Conservation (phyloP, 2,329 filamentous ascomycete species). For the Alternaria gansuensis region DNA sequence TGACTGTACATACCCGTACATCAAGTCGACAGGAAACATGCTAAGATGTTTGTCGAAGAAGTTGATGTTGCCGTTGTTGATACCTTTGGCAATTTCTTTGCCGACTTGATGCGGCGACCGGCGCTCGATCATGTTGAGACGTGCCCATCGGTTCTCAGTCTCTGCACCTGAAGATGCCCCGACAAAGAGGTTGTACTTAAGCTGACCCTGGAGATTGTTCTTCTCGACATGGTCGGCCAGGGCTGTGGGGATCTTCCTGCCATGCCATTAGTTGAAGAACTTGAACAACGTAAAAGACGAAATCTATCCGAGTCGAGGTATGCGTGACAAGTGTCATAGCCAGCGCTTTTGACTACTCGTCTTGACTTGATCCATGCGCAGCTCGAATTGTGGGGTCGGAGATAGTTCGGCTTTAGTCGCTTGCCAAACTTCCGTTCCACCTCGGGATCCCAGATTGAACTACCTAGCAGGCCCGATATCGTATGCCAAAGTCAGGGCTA, state of each 20-base stretch:
- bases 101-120: slow-evolving; percentile 87
- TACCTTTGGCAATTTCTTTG: slow-evolving; percentile 88
- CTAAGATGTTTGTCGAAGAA: slow-evolving; percentile 95
- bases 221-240: slow-evolving; percentile 89
- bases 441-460: slow-evolving; percentile 32
- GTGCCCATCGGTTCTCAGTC: slow-evolving; percentile 92
- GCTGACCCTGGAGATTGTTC: slow-evolving; percentile 82
- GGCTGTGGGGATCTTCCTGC: slow-evolving; percentile 81
- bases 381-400: slow-evolving; percentile 30
- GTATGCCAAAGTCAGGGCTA: background rate
- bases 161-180: slow-evolving; percentile 89
- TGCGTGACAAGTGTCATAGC: slow-evolving; percentile 15
- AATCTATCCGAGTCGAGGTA: background rate
- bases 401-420: slow-evolving; percentile 35
- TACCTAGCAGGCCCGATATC: slow-evolving; percentile 16
- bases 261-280: slow-evolving; percentile 11
- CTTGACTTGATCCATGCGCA: slow-evolving; percentile 21
- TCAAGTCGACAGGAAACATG: slow-evolving; percentile 88
- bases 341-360: slow-evolving; percentile 5
- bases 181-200: slow-evolving; percentile 87
- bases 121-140: slow-evolving; percentile 87
- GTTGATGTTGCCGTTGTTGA: slow-evolving; percentile 86
- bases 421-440: slow-evolving; percentile 41
- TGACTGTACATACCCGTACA: slow-evolving; percentile 66
- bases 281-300: background rate